phyloP scores from a whole-genome alignment of 805 yeast genomes.

The Metahyphopichia silvanorum region DNA sequence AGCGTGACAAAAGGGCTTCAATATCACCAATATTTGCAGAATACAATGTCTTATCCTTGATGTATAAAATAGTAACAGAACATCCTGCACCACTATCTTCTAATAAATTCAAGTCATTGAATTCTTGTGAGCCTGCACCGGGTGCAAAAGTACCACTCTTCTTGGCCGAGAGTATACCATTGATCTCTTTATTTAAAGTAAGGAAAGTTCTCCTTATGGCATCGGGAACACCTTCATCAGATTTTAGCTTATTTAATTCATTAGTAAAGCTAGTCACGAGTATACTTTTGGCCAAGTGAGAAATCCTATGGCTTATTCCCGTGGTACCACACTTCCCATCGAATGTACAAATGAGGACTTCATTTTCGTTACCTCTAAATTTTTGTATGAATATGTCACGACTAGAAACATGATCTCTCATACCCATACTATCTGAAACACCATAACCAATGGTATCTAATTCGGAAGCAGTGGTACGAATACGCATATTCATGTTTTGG shows the following conservation, averaged over 20 bases:
- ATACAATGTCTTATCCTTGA: slow-evolving; percentile 66
- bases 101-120: slow-evolving; percentile 48
- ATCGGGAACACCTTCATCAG: slow-evolving; percentile 54
- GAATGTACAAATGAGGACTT: slow-evolving; percentile 74
- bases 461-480: slow-evolving; percentile 85
- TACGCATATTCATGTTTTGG: slow-evolving; percentile 75
- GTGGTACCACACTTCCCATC: slow-evolving; percentile 74
- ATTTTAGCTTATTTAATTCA: slow-evolving; percentile 51
- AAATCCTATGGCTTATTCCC: slow-evolving; percentile 47
- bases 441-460: slow-evolving; percentile 79
- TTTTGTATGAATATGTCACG: slow-evolving; percentile 86
- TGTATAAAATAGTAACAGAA: slow-evolving; percentile 76
- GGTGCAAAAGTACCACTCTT: slow-evolving; percentile 40
- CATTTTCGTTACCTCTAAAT: slow-evolving; percentile 82
- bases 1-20: slow-evolving; percentile 72
- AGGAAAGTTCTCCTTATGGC: slow-evolving; percentile 84
- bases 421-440: slow-evolving; percentile 84
- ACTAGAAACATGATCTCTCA: slow-evolving; percentile 58
- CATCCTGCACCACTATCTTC: slow-evolving; percentile 80
- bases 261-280: slow-evolving; percentile 65
- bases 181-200: slow-evolving; percentile 76
- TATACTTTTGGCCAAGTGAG: slow-evolving; percentile 68
- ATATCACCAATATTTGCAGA: slow-evolving; percentile 92
- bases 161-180: slow-evolving; percentile 50
- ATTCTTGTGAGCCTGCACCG: slow-evolving; percentile 26